Percentiles rank a stretch among this genome's conserved stretches.
Evolutionary conservation across 768 basidiomycete genomes (phyloP).

Genomic region (Artomyces pyxidatus): DNA sequence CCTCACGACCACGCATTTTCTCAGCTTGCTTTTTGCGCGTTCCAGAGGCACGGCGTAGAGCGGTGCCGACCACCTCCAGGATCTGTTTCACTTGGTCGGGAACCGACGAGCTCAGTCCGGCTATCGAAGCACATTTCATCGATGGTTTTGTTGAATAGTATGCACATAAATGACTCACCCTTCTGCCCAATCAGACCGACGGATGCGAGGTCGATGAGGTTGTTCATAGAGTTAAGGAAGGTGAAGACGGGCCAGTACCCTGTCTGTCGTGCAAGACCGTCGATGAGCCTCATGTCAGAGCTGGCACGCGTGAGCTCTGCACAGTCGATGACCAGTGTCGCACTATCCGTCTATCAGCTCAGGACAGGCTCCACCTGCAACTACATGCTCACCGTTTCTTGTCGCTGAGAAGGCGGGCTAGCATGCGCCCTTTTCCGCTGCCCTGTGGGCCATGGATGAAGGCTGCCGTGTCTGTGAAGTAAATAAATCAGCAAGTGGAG

Average conservation of each 20-base stretch:
- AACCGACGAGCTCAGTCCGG: constrained; percentile 74
- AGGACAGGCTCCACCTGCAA: too few species aligned
- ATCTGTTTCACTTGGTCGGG: constrained; percentile 80
- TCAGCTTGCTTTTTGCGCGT: constrained; percentile 39
- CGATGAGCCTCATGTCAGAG: constrained; percentile 63
- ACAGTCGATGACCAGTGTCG: constrained; percentile 75
- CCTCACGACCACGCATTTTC: constrained; percentile 30
- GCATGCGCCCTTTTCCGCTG: constrained; percentile 64
- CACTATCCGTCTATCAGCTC: too few species aligned
- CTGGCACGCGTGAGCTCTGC: constrained; percentile 58
- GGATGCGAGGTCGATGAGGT: constrained; percentile 84
- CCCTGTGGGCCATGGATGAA: constrained; percentile 82
- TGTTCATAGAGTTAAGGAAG: constrained; percentile 72
- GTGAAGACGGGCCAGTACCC: constrained; percentile 89
- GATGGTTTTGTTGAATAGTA: neutral
- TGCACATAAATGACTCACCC: constrained; percentile 33
- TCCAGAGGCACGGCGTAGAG: constrained; percentile 56
- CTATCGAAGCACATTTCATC: constrained; percentile 30
- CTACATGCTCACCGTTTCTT: constrained; percentile 38
- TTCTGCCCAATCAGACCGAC: constrained; percentile 96
- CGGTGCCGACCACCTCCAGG: constrained; percentile 66
- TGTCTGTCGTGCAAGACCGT: constrained; percentile 67
- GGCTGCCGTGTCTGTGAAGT: constrained; percentile 63
- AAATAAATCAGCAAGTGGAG: constrained; percentile 7
- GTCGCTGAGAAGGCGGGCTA: constrained; percentile 44